phyloP scores from a whole-genome alignment of 257 asterid species.

The Marsdenia floribunda region DNA sequence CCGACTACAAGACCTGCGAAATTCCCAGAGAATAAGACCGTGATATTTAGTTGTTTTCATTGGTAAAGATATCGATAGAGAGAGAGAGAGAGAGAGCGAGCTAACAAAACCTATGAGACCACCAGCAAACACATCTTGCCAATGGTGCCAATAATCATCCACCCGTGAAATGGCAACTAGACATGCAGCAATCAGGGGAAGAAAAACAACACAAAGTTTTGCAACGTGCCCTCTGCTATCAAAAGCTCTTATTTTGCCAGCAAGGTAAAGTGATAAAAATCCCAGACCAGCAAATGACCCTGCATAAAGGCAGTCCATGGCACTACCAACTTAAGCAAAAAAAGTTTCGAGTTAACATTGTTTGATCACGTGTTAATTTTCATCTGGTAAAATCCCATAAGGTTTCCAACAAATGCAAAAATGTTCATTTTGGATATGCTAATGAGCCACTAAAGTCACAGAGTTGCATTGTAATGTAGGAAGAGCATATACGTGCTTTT shows the following conservation, averaged over 20 bases:
- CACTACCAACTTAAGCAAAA: not conserved
- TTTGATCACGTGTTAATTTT: too few relatives aligned
- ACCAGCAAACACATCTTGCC: conserved; percentile 90
- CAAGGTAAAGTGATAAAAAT: conserved; percentile 62
- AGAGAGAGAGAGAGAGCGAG: not conserved
- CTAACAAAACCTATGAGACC: conserved; percentile 61
- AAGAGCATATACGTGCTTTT: not conserved
- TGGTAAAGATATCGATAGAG: not conserved
- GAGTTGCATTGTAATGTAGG: too few relatives aligned
- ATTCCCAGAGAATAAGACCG: not conserved
- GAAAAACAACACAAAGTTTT: conserved; percentile 60
- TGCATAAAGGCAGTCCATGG: conserved; percentile 20
- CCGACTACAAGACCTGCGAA: conserved; percentile 59
- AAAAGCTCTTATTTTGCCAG: conserved; percentile 74
- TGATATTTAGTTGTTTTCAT: not conserved
- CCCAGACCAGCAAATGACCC: conserved; percentile 86
- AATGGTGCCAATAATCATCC: conserved; percentile 86
- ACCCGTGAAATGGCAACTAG: conserved; percentile 70
- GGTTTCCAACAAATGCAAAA: too few relatives aligned
- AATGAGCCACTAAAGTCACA: too few relatives aligned
- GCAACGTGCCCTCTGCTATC: conserved; percentile 72
- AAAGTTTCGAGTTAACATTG: not conserved
- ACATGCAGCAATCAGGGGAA: conserved; percentile 59
- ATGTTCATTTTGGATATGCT: too few relatives aligned
- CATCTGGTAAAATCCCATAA: too few relatives aligned